Evolutionary conservation across 2,329 filamentous ascomycete species (phyloP), one percentile per base, ranked within the genome.

Genomic region (Xylariaceae sp.): DNA sequence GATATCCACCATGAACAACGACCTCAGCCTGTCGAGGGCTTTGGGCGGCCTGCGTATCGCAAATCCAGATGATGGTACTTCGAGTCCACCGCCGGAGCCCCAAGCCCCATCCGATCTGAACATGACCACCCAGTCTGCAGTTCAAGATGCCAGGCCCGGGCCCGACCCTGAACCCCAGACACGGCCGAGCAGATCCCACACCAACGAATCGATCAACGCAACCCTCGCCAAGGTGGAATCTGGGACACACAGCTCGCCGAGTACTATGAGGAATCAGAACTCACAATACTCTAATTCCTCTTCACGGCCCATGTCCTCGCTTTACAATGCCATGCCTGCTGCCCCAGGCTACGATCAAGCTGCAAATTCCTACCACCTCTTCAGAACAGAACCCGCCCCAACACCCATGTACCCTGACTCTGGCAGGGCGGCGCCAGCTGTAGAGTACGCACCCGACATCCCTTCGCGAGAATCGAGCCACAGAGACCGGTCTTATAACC

Each of bases 31-130:
- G 59, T 94, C 90, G 66, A 88, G 91, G 74, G 89, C 90, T 65
- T 80, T 97, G 65, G 94, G 94, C 65, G 92, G 92, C 64, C 77
- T 99, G 71, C 89, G 92, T 69, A 97, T 99, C 70, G 92, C 94
- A 63, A 27, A 27, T 27, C 92, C 92, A 48, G 91, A 96, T 73
- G 84, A 94, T 72, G 78, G 81, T 57, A 69, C 67, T 40, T 64
- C 65, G 35, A 66, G 61, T 51, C 58, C 66, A 47, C 59, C 67
- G 31, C 60, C 56, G 47, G 22, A 27, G 22, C 22, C 22, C 22
- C 22, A 27, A 27, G 44, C 52, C 44, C 56, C 61, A 39, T 51
- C 62, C 50, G 69, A 71, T 46, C 56, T 66, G 55, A 65, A 66
- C 45, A 58, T 51, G 40, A 39, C 56, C 19, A 45, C 48, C 22